These are phyloP conservation scores for Phylloporus scabripes DNA, from an alignment of 768 basidiomycete species.

Conservation along the genomic window DNA sequence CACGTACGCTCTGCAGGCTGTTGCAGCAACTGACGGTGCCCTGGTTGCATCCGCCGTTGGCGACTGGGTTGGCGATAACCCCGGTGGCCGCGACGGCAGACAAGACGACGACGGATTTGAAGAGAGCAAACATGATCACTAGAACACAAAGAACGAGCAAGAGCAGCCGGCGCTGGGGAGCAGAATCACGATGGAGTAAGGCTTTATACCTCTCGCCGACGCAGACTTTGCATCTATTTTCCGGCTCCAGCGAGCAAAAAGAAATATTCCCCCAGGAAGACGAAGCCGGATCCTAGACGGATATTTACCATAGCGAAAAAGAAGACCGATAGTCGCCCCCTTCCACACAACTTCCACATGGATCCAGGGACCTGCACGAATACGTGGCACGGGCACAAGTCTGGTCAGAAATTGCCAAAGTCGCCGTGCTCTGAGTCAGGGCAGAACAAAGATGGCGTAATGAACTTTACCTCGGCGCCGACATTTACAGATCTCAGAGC, in stretches of 20 bases:
- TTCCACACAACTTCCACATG: no score
- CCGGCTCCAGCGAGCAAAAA: not conserved
- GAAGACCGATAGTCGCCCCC: not conserved
- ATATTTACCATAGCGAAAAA: constrained; percentile 8
- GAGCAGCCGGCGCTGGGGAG: not conserved
- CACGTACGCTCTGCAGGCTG: not conserved
- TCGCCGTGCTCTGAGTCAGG: no score
- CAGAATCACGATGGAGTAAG: not conserved
- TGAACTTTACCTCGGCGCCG: no score
- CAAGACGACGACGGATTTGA: constrained; percentile 11
- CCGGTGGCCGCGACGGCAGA: constrained; percentile 5
- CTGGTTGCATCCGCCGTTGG: constrained; percentile 7
- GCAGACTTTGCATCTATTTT: not conserved
- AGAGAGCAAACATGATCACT: constrained; percentile 10
- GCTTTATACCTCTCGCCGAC: constrained; percentile 12
- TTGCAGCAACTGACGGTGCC: constrained; percentile 12
- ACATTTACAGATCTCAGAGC: no score
- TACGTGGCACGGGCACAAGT: no score
- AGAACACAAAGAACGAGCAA: not conserved
- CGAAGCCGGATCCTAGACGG: not conserved
- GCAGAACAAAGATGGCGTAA: no score
- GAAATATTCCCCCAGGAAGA: not conserved
- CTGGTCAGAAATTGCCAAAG: no score
- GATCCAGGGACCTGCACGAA: no score
- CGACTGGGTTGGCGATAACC: not conserved